Conservation (phyloP, 2,329 filamentous ascomycete genomes). For the Fusarium mundagurra region DNA sequence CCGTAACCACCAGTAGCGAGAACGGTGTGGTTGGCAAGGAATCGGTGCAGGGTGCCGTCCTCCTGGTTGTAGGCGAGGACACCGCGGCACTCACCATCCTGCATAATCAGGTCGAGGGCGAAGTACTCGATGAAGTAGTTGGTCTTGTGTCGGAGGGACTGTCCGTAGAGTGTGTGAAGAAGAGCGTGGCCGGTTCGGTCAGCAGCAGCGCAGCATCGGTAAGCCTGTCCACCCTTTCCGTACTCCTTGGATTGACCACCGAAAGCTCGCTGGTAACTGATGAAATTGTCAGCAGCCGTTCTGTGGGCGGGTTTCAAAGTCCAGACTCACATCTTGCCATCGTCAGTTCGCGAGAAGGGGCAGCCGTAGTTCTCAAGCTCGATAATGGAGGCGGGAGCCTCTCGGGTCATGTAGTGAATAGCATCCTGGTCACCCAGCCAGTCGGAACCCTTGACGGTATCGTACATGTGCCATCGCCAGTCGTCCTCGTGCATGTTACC, state of each 20-base stretch:
- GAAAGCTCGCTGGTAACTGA: conserved; percentile 94
- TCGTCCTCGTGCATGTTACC: conserved; percentile 98
- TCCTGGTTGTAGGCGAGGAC: conserved; percentile 98
- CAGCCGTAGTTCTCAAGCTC: conserved; percentile 98
- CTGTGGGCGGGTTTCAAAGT: background rate
- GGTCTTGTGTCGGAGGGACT: conserved; percentile 96
- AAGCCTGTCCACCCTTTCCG: conserved; percentile 97
- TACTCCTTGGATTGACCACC: conserved; percentile 96
- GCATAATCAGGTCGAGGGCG: conserved; percentile 95
- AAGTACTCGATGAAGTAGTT: conserved; percentile 99
- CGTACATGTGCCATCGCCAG: conserved; percentile 99
- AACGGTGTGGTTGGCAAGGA: conserved; percentile 96
- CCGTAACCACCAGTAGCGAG: conserved; percentile 97
- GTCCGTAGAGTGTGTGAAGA: conserved; percentile 97
- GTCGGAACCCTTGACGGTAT: conserved; percentile 97
- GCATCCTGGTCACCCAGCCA: conserved; percentile 98
- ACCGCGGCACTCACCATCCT: conserved; percentile 95
- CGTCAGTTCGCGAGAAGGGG: conserved; percentile 95
- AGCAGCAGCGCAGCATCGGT: conserved; percentile 95
- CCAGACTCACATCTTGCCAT: conserved; percentile 83
- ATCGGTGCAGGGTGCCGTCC: conserved; percentile 96
- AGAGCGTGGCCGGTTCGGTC: conserved; percentile 98
- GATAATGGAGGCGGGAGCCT: conserved; percentile 89
- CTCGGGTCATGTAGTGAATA: conserved; percentile 98
- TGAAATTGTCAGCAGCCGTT: conserved; percentile 29